A percentile compares a stretch with the other conserved stretches of the same genome.
phyloP scores from a whole-genome alignment of 805 yeast genomes.

The Blastobotrys attinorum region DNA sequence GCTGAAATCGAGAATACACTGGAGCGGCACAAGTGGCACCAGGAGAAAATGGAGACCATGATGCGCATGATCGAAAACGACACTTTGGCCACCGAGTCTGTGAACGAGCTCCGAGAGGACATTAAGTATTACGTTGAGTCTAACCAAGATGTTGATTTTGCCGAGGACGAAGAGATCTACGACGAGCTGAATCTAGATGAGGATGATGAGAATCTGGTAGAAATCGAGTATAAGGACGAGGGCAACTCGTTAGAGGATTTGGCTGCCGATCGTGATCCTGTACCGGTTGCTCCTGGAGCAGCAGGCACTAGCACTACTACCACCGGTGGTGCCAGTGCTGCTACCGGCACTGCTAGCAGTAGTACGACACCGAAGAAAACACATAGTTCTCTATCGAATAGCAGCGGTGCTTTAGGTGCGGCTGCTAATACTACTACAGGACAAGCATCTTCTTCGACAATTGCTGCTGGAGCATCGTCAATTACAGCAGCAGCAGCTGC shows the following conservation, averaged over 20 bases:
- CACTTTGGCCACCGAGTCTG: slow-evolving; percentile 65
- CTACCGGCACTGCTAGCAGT: too few relatives aligned
- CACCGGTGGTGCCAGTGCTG: too few relatives aligned
- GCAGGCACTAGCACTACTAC: background rate
- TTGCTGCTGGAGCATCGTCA: slow-evolving; percentile 13
- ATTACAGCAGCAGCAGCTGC: slow-evolving; percentile 17
- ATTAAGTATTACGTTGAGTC: slow-evolving; percentile 89
- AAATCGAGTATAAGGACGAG: slow-evolving; percentile 21
- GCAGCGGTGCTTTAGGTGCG: too few relatives aligned
- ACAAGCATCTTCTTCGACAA: slow-evolving; percentile 3
- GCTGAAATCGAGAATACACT: slow-evolving; percentile 54
- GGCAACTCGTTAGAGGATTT: slow-evolving; percentile 29
- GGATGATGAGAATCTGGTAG: slow-evolving; percentile 33
- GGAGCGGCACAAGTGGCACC: slow-evolving; percentile 74
- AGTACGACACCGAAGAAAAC: too few relatives aligned
- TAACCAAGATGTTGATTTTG: slow-evolving; percentile 86
- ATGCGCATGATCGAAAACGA: slow-evolving; percentile 73
- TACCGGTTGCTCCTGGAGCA: slow-evolving; percentile 20
- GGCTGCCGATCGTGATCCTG: slow-evolving; percentile 23
- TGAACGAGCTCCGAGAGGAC: slow-evolving; percentile 77
- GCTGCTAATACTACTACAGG: too few relatives aligned
- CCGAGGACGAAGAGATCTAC: slow-evolving; percentile 88
- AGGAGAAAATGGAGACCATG: slow-evolving; percentile 67
- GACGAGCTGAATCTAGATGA: slow-evolving; percentile 70
- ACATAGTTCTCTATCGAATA: too few relatives aligned